Percentiles rank a stretch among this genome's conserved stretches.
Evolutionary conservation across 1,284 basidiomycete genomes (phyloP).

Genomic region (Heliocybe sulcata): DNA sequence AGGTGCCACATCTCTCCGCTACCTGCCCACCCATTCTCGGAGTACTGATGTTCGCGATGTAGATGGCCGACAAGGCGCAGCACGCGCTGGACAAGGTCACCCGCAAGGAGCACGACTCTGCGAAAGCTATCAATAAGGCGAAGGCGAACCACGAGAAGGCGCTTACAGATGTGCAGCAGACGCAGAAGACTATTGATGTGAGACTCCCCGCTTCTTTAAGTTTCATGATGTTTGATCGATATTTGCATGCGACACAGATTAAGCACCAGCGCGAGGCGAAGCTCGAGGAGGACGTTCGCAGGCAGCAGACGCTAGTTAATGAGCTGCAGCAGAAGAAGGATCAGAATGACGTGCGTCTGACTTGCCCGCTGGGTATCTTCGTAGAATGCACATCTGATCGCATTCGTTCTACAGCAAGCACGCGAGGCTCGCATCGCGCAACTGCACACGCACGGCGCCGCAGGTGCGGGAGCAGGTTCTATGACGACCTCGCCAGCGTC

Average conservation of each 20-base stretch:
- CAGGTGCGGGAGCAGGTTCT: background rate
- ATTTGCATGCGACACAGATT: slow-evolving; percentile 10
- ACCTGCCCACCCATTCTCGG: no score
- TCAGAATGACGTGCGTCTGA: slow-evolving; percentile 16
- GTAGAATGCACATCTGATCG: background rate
- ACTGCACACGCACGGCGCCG: slow-evolving; percentile 1
- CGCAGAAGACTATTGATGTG: slow-evolving; percentile 38
- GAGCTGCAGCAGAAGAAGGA: slow-evolving; percentile 15
- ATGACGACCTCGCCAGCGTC: background rate
- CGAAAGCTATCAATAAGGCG: slow-evolving; percentile 38
- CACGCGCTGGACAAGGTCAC: slow-evolving; percentile 37
- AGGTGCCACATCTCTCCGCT: no score
- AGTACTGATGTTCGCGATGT: slow-evolving; percentile 1
- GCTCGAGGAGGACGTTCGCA: slow-evolving; percentile 9
- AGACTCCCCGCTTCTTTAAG: slow-evolving; percentile 10
- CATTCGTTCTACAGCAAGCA: background rate
- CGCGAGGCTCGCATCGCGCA: background rate
- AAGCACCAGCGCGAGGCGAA: slow-evolving; percentile 12
- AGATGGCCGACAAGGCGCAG: slow-evolving; percentile 38
- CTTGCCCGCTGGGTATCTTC: background rate
- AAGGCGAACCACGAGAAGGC: slow-evolving; percentile 43
- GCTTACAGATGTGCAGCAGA: slow-evolving; percentile 30
- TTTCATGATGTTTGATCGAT: background rate
- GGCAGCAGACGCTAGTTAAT: slow-evolving; percentile 8
- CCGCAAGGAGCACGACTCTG: slow-evolving; percentile 36